A percentile compares a stretch with the other conserved stretches of the same genome.
These are phyloP conservation scores for Phanerochaete sordida DNA, from an alignment of 768 basidiomycete genomes.

Conservation along the genomic window DNA sequence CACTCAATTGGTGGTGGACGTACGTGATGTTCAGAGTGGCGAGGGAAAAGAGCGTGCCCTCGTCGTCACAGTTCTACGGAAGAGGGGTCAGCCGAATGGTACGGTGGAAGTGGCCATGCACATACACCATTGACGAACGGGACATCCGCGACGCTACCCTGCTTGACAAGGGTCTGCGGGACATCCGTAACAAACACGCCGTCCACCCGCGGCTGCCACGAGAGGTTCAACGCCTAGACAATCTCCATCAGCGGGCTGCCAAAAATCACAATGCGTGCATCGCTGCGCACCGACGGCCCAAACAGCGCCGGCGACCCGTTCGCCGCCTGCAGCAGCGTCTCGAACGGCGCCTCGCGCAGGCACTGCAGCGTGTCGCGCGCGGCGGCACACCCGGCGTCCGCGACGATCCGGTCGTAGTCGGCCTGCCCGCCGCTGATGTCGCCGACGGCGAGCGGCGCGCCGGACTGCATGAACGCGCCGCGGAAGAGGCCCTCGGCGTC, in stretches of 20 bases:
- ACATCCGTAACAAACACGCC: conserved; percentile 45
- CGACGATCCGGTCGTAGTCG: conserved; percentile 40
- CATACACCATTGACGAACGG: conserved; percentile 43
- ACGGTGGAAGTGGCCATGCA: no score
- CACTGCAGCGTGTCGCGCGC: conserved; percentile 38
- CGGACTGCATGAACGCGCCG: conserved; percentile 36
- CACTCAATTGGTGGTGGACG: no score
- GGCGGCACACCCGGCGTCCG: conserved; percentile 32
- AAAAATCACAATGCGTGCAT: no score
- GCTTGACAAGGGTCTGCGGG: conserved; percentile 35
- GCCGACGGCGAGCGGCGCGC: conserved; percentile 14
- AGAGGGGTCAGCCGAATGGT: no score
- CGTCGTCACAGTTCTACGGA: conserved; percentile 46
- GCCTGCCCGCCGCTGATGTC: conserved; percentile 25
- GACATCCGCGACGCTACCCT: conserved; percentile 44
- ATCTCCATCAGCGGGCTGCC: no score
- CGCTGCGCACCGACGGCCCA: conserved; percentile 13
- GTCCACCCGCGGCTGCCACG: conserved; percentile 49
- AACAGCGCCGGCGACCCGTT: conserved; percentile 30
- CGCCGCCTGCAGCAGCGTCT: conserved; percentile 28
- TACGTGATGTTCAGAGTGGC: conserved; percentile 28
- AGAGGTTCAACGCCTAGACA: conserved; percentile 20
- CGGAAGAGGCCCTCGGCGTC: conserved; percentile 24
- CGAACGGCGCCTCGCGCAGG: conserved; percentile 36
- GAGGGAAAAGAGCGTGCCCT: conserved; percentile 43